Evolutionary conservation across 345 rosid species (phyloP).

Genomic region (Hypericum androsaemum): DNA sequence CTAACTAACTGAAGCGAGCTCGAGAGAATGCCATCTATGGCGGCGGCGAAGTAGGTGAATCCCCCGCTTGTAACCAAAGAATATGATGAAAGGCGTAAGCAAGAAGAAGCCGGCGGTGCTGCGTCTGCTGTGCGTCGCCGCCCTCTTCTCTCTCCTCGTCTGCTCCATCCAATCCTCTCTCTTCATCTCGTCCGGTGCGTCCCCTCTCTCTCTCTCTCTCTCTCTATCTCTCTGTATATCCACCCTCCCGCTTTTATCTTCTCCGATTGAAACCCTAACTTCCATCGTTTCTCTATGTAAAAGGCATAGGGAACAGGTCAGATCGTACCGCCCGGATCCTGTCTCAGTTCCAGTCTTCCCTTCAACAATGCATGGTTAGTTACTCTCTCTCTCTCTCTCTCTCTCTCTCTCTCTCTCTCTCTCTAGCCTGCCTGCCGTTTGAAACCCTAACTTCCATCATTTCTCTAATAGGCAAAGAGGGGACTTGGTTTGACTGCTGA

Average conservation of each 20-base stretch:
- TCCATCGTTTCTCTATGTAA: too few relatives aligned
- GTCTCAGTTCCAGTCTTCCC: slow-evolving; percentile 52
- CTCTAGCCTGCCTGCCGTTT: background rate
- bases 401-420: background rate
- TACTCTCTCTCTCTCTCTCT: background rate
- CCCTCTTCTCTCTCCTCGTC: slow-evolving; percentile 45
- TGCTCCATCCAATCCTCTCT: slow-evolving; percentile 57
- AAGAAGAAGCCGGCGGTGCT: slow-evolving; percentile 39
- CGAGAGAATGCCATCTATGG: too few relatives aligned
- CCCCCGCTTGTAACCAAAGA: too few relatives aligned
- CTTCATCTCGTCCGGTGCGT: too few relatives aligned
- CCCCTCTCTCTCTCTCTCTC: too few relatives aligned
- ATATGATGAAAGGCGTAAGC: too few relatives aligned
- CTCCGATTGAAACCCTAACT: slow-evolving; percentile 28
- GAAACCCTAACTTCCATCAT: slow-evolving; percentile 3
- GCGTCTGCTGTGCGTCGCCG: slow-evolving; percentile 45
- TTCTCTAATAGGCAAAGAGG: slow-evolving; percentile 46
- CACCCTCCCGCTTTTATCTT: background rate
- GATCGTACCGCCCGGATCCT: slow-evolving; percentile 35
- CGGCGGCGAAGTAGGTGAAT: too few relatives aligned
- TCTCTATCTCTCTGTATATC: background rate
- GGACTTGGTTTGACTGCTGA: slow-evolving; percentile 84
- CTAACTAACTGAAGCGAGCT: too few relatives aligned
- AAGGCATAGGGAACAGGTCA: slow-evolving; percentile 1
- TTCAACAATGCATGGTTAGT: slow-evolving; percentile 88